Evolutionary conservation across 169 alveolate genomes (phyloP).

Genomic region (Plasmodium vinckei): DNA sequence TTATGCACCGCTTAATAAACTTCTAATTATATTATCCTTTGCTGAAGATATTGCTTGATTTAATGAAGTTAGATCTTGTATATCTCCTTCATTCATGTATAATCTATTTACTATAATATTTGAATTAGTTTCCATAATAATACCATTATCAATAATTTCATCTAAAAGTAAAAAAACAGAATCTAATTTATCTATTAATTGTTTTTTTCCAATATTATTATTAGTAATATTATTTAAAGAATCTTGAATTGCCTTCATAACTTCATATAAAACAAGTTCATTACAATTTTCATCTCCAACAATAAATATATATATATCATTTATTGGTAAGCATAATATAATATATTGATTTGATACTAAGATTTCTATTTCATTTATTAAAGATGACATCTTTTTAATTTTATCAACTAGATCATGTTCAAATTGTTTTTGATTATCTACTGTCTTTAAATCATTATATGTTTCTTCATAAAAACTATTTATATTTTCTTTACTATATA

Average conservation of each 20-base stretch:
- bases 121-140: conserved; percentile 57
- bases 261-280: conserved; percentile 80
- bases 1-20: conserved; percentile 50
- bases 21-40: conserved; percentile 56
- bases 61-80: conserved; percentile 49
- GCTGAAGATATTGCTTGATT: conserved; percentile 74
- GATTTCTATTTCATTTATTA: conserved; percentile 75
- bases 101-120: conserved; percentile 35
- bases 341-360: conserved; percentile 40
- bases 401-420: conserved; percentile 39
- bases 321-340: conserved; percentile 54
- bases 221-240: conserved; percentile 79
- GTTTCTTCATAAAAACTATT: conserved; percentile 24
- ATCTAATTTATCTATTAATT: conserved; percentile 78
- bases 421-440: conserved; percentile 22
- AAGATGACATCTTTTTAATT: conserved; percentile 65
- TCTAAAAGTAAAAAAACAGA: conserved; percentile 83
- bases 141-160: conserved; percentile 85
- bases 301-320: conserved; percentile 52
- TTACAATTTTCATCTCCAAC: conserved; percentile 81
- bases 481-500: conserved; percentile 37
- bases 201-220: conserved; percentile 77
- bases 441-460: conserved; percentile 53
- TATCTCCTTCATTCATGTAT: conserved; percentile 53
- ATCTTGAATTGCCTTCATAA: conserved; percentile 77